Evolutionary conservation across 2,329 filamentous ascomycete genomes (phyloP), one percentile per base, ranked within the genome.

Genomic region (Colletotrichum lentis): DNA sequence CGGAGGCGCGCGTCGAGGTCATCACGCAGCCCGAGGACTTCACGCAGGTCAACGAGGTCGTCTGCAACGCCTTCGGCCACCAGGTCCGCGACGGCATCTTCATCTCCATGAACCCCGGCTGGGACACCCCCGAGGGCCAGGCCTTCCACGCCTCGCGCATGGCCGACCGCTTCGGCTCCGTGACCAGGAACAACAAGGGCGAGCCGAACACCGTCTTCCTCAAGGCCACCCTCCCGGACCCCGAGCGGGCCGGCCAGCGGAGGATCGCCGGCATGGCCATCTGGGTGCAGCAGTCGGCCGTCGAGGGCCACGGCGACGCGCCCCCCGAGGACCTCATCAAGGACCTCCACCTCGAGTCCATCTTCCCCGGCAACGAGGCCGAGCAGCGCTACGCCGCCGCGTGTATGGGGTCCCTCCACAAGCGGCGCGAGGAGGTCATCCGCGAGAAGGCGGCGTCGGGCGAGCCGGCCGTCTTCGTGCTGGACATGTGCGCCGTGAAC

Each of bases 401-500:
- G 73, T 71, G 81, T 22, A 79, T 80, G 47, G 64, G 71, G 3
- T 83, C 82, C 2, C 76, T 88, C 6, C 77, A 80, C 71, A 77
- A 75, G 67, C 78, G 78, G 1, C 81, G 85, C 12, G 73, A 80
- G 11, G 78, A 81, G 58, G 76, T 81, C 2, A 76, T 83, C 39
- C 75, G 74, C 62, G 77, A 81, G 58, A 83, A 82, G 56, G 77
- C 79, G 57, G 82, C 81, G 54, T 75, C 76, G 1, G 71, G 73
- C 3, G 78, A 76, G 3, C 84, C 85, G 0, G 81, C 85, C 0
- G 77, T 83, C 3, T 81, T 87, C 73, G 80, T 80, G 1, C 77
- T 89, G 62, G 82, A 85, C 62, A 69, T 84, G 2, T 86, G 84
- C 67, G 82, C 77, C 18, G 85, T 88, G 5, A 80, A 88, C 67